Base-by-base conservation (phyloP, 2,329 filamentous ascomycete species). In the Aspergillus hiratsukae region DNA sequence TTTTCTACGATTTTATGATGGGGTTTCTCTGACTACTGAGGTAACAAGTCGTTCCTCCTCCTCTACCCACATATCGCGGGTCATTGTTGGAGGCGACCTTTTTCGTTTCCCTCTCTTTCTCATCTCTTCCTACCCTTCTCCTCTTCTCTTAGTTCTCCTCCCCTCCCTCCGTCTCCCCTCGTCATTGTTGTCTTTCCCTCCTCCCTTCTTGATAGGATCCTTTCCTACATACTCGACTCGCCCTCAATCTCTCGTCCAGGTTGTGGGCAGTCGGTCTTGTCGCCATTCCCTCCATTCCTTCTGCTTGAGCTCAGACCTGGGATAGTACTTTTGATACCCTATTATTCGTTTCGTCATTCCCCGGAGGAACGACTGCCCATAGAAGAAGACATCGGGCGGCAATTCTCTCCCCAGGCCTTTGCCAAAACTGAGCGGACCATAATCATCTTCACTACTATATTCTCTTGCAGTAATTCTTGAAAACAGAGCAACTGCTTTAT, bases 291-390 rank as follows among this genome's bases (percentile, higher is more conserved):
- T 60, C 52, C 54, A 50, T 60, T 40, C 45, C 57, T 37, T 48
- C 40, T 43, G 5, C 4, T 46, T 23, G 43, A 25, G 19, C 23
- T 46, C 21, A 23, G 55, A 28, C 48, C 41, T 40, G 45, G 46
- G 50, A 53, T 49, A 25, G 43, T 54, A 29, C 35, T 48, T 29
- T 54, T 48, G 40, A 43, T 19, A 27, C 37, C 45, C 50, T 50
- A 54, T 56, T 50, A 54, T 56, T 61, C 52, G 56, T 58, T 62
- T 63, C 56, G 63, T 70, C 69, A 67, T 73, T 73, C 72, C 72
- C 72, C 64, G 73, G 73, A 64, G 73, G 72, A 75, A 73, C 72
- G 66, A 69, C 69, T 67, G 69, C 68, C 66, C 68, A 64, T 64
- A 63, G 60, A 54, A 58, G 21, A 54, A 58, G 21, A 55, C 56